Evolutionary conservation across 164 flowering plant genomes (phyloP), one percentile per base, ranked within the genome.

Genomic region (Saururus chinensis): DNA sequence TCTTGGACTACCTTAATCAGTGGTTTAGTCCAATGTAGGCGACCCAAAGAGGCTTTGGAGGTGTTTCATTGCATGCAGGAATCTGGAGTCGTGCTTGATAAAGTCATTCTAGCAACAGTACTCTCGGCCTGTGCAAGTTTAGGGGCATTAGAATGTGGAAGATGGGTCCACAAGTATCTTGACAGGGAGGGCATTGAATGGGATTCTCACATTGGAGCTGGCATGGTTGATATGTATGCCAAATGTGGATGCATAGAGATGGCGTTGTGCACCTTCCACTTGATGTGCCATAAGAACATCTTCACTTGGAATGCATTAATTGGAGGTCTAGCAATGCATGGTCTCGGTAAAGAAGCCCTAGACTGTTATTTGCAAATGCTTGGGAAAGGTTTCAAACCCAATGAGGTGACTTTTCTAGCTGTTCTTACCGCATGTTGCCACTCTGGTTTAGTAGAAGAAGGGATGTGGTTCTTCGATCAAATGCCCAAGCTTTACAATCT

Each of bases 91-190:
- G n/a, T n/a, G n/a, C n/a, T n/a, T n/a, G n/a, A n/a, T n/a, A n/a
- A n/a, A n/a, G n/a, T n/a, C n/a, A n/a, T n/a, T n/a, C n/a, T n/a
- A n/a, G n/a, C n/a, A n/a, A n/a, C n/a, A n/a, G n/a, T n/a, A n/a
- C n/a, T n/a, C n/a, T 77, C 82, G 0, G 88, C 88, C 22, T 84
- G 85, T 66, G 82, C 85, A 12, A 73, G 74, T 65, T 68, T 80
- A 51, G 88, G 85, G 20, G 77, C 73, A 53, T 67, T 81, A 35
- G 81, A 74, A 60, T 69, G 54, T 55, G 85, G 88, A 13, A 76
- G 76, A 66, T 80, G 84, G 82, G 70, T 84, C 19, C 82, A 79
- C 24, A 74, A 81, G 68, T 81, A 73, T 57, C 70, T 77, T 24
- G 76, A 72, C 0, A 69, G 68, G 0, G 56, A 37, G 57, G 71